Conservation (phyloP, 2,329 filamentous ascomycete genomes). For the Aspergillus vadensis region DNA sequence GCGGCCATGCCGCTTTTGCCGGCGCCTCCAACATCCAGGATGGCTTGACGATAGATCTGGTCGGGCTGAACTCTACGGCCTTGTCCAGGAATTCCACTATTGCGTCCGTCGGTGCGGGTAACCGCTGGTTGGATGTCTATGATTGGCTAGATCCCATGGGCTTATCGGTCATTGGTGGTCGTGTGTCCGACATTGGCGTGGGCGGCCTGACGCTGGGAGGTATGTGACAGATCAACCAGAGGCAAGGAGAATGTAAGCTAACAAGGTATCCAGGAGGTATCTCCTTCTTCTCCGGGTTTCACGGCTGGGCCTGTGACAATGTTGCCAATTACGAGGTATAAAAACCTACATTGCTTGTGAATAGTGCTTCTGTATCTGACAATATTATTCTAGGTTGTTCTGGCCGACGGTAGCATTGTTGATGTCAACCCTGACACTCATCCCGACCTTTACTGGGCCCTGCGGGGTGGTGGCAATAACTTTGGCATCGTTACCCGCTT, state of each 20-base stretch:
- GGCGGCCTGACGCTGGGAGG: constrained; percentile 28
- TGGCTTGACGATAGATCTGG: constrained; percentile 40
- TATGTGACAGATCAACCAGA: constrained; percentile 36
- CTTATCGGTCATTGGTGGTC: constrained; percentile 38
- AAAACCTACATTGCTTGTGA: too few species aligned
- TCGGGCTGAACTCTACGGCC: constrained; percentile 31
- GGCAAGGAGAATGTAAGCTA: not conserved
- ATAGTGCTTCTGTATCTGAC: not conserved
- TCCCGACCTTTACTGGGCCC: constrained; percentile 44
- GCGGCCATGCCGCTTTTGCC: constrained; percentile 60
- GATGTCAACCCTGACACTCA: constrained; percentile 33
- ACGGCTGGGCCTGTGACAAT: constrained; percentile 15
- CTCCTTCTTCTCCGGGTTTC: constrained; percentile 13
- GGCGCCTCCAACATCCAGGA: constrained; percentile 54
- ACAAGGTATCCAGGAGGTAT: not conserved
- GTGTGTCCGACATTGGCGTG: constrained; percentile 27
- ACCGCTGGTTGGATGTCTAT: constrained; percentile 40
- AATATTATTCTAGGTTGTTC: constrained; percentile 3
- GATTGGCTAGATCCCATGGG: constrained; percentile 32
- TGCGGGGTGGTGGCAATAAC: constrained; percentile 46
- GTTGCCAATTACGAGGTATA: constrained; percentile 15
- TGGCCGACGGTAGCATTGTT: constrained; percentile 26
- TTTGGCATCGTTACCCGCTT: constrained; percentile 44
- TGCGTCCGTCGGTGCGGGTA: constrained; percentile 37
- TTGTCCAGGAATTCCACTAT: constrained; percentile 32